Evolutionary conservation across 2,329 filamentous ascomycete genomes (phyloP).

Genomic region (Stemphylium vesicarium): DNA sequence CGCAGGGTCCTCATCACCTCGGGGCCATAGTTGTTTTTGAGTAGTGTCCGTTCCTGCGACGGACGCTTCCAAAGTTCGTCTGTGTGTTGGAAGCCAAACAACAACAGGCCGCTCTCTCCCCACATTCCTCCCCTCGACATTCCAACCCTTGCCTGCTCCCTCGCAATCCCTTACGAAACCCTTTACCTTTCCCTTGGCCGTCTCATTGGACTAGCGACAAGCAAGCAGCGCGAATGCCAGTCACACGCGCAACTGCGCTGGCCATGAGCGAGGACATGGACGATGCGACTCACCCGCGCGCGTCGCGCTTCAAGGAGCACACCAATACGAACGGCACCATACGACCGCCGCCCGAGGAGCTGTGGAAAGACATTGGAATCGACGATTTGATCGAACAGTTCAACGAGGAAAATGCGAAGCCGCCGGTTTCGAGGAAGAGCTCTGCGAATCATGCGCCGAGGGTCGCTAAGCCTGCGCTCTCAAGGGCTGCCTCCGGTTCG

Average conservation of each 20-base stretch:
- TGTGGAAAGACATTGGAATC: constrained; percentile 36
- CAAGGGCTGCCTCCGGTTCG: constrained; percentile 2
- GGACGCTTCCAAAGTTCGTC: constrained; percentile 2
- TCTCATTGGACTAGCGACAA: neutral
- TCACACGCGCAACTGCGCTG: constrained; percentile 12
- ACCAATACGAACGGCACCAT: constrained; percentile 41
- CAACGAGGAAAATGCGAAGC: constrained; percentile 31
- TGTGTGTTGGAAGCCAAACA: constrained; percentile 8
- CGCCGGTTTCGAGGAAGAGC: constrained; percentile 16
- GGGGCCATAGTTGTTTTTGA: neutral
- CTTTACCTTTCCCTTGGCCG: neutral
- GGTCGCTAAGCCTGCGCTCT: neutral
- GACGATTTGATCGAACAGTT: constrained; percentile 34
- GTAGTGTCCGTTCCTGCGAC: constrained; percentile 2
- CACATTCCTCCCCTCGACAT: neutral
- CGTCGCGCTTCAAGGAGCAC: constrained; percentile 38
- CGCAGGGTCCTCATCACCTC: constrained; percentile 21
- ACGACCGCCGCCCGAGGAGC: constrained; percentile 38
- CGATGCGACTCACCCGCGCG: constrained; percentile 29
- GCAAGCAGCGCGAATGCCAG: constrained; percentile 6
- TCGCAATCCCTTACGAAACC: constrained; percentile 1
- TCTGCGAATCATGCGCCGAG: constrained; percentile 5
- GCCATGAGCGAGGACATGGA: constrained; percentile 27
- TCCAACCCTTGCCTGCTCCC: neutral
- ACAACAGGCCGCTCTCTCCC: constrained; percentile 2